These are phyloP conservation scores for Asclepias syriaca DNA, from an alignment of 257 asterid species.

Conservation along the genomic window DNA sequence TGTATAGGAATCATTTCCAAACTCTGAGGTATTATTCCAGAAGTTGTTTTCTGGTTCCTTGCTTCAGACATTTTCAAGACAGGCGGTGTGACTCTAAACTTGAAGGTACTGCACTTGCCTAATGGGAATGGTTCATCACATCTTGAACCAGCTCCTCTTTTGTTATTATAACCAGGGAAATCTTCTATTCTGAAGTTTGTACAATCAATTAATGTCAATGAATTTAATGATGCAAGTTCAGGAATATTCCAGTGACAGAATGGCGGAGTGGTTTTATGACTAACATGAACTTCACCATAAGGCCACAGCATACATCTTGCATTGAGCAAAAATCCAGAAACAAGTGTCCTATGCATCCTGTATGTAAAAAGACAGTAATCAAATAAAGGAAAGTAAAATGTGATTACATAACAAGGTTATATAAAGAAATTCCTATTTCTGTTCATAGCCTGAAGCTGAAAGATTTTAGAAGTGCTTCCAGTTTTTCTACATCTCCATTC, in stretches of 20 bases:
- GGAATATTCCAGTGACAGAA: conserved; percentile 39
- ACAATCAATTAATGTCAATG: conserved; percentile 19
- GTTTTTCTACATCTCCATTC: too few relatives aligned
- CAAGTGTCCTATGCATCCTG: conserved; percentile 53
- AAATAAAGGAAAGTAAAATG: not conserved
- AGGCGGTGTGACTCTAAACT: conserved; percentile 21
- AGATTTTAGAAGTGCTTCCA: too few relatives aligned
- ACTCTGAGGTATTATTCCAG: not conserved
- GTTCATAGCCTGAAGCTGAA: not conserved
- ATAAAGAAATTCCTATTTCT: not conserved
- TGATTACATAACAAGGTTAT: not conserved
- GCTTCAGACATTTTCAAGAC: not conserved
- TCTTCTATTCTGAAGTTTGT: conserved; percentile 37
- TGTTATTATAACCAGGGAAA: conserved; percentile 50
- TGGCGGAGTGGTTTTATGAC: conserved; percentile 44
- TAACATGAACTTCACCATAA: conserved; percentile 49
- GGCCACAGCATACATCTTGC: conserved; percentile 35
- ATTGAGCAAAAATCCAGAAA: conserved; percentile 35
- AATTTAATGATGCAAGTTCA: conserved; percentile 31
- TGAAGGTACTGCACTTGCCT: conserved; percentile 44
- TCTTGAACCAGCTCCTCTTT: conserved; percentile 50
- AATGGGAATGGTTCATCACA: conserved; percentile 40
- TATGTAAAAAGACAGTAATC: not conserved
- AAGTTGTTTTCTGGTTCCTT: not conserved
- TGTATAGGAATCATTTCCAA: not conserved